Base-by-base conservation (phyloP, 1,284 basidiomycete species). In the Fomitopsis schrenkii region DNA sequence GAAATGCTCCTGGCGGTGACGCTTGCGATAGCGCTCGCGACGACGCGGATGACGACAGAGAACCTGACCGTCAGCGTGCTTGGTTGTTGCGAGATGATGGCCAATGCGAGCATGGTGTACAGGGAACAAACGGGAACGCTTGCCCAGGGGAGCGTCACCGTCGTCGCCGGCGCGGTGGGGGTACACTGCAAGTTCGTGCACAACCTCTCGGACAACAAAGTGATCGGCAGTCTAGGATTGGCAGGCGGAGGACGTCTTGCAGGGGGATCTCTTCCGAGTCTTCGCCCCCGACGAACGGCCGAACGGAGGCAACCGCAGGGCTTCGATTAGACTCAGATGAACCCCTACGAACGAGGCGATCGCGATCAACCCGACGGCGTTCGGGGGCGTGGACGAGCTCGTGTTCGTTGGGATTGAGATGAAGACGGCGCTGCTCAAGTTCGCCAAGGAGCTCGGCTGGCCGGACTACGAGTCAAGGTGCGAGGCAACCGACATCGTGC, bases 41-140 rank as follows among this genome's bases (percentile, higher is more conserved):
- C 97, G 53, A 96, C 94, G 72, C 88, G 96, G 33, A 99, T 99
- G 97, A 94, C 95, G 19, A 85, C 90, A 71, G 92, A 95, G 75
- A 97, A 97, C 63, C 80, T 99, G 0, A 87, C 99, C 55, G 97
- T 99, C 19, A 94, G 97, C 65, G 91, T 98, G 2, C 85, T 99
- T 40, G 93, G 94, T 14, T 95, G 94, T 30, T 99, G 97, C 76
- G 97, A 98, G 80, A 98, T 94, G 7, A 99, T 98, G 96, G 97
- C 93, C 38, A 98, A 98, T 72, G 93, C 95, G 14, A 97, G 91
- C 26, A 96, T 98, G 64, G 85, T 98, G 33, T 98, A 95, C 78
- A 98, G 95, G 22, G 95, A 97, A 80, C 98, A 98, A 80, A 97
- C 95, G 1, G 93, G 93, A 54, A 92, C 95, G 7, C 86, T 95